Conservation (phyloP, 2,329 filamentous ascomycete species). For the Fusarium burgessii region DNA sequence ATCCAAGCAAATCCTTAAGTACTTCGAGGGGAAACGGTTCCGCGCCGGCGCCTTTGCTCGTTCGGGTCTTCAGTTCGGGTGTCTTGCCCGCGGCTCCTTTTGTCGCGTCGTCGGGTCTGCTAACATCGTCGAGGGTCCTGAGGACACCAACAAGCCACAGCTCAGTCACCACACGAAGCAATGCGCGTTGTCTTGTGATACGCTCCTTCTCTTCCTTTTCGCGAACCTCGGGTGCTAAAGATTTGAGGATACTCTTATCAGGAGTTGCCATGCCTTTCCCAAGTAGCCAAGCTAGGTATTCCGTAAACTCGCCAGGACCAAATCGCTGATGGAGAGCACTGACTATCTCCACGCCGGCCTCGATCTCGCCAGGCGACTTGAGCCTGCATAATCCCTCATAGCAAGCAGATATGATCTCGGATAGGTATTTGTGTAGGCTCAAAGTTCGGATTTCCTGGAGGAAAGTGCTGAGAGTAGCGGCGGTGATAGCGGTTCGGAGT, state of each 20-base stretch:
- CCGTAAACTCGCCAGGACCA: constrained; percentile 88
- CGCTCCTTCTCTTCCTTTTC: constrained; percentile 98
- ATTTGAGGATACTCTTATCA: constrained; percentile 85
- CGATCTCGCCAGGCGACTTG: constrained; percentile 91
- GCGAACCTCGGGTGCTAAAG: constrained; percentile 80
- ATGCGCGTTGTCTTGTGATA: constrained; percentile 83
- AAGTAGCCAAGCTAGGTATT: constrained; percentile 90
- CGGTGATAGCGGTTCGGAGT: constrained; percentile 87
- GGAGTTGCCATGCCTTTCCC: constrained; percentile 92
- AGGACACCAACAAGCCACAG: constrained; percentile 94
- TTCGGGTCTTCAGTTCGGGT: constrained; percentile 68
- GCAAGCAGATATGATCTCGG: constrained; percentile 95
- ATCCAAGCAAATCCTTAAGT: constrained; percentile 93
- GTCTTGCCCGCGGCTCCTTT: constrained; percentile 73
- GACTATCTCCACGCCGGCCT: constrained; percentile 90
- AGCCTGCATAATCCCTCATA: constrained; percentile 94
- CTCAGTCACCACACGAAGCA: constrained; percentile 92
- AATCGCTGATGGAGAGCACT: constrained; percentile 97
- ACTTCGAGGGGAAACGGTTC: constrained; percentile 98
- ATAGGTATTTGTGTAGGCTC: constrained; percentile 95
- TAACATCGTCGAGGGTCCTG: constrained; percentile 79
- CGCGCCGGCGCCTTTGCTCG: constrained; percentile 71
- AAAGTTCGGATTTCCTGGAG: constrained; percentile 89
- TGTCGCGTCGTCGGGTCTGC: constrained; percentile 71
- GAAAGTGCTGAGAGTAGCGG: constrained; percentile 84